Conservation (phyloP, 1,139 yeast species). For the Taphrina betulina region DNA sequence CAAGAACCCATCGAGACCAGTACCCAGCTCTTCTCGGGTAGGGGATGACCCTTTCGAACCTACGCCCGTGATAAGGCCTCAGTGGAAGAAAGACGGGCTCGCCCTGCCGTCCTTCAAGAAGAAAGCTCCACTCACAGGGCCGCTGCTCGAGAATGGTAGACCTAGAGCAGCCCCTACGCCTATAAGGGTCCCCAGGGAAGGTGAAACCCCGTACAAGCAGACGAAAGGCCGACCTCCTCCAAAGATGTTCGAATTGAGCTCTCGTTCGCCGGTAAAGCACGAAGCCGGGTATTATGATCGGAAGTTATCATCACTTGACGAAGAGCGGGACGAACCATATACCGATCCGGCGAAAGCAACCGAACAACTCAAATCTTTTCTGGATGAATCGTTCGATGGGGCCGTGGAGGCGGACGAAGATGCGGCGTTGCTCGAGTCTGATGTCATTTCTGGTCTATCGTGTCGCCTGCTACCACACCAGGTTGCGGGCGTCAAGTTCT, state of each 20-base stretch:
- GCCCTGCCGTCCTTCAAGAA: slow-evolving; percentile 26
- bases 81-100: slow-evolving; percentile 16
- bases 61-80: slow-evolving; percentile 14
- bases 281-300: slow-evolving; percentile 2
- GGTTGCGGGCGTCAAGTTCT: slow-evolving; percentile 49
- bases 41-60: slow-evolving; percentile 24
- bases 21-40: slow-evolving; percentile 1
- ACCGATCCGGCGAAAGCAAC: slow-evolving; percentile 40
- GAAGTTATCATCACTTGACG: slow-evolving; percentile 7
- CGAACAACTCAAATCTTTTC: slow-evolving; percentile 72
- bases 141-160: slow-evolving; percentile 5
- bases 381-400: slow-evolving; percentile 57
- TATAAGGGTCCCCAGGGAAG: slow-evolving; percentile 21
- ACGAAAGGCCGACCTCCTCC: slow-evolving; percentile 1
- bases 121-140: slow-evolving; percentile 2
- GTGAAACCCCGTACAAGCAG: slow-evolving; percentile 20
- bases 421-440: slow-evolving; percentile 45
- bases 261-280: slow-evolving; percentile 3
- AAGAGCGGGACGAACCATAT: not conserved
- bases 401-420: slow-evolving; percentile 54
- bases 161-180: slow-evolving; percentile 16
- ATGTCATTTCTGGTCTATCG: slow-evolving; percentile 48
- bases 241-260: slow-evolving; percentile 8
- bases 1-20: slow-evolving; percentile 12
- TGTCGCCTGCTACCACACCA: slow-evolving; percentile 67